Conservation (phyloP, 257 asterid species). For the Solanum boliviense region DNA sequence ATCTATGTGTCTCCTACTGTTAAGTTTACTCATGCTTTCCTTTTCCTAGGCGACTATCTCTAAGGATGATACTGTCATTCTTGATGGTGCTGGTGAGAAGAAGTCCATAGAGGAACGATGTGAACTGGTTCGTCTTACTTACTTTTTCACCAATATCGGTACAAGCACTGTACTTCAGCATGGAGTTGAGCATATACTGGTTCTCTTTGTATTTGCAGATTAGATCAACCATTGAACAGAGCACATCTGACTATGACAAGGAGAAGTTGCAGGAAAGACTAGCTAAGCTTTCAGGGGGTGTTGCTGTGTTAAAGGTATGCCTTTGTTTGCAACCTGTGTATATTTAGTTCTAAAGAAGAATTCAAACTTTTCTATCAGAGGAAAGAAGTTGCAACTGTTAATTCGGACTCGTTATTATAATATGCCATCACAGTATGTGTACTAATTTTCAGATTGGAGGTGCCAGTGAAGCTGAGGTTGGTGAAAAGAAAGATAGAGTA, state of each 20-base stretch:
- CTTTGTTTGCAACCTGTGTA: neutral
- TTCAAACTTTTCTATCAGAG: neutral
- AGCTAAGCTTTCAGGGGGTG: conserved; percentile 95
- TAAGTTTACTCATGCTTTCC: neutral
- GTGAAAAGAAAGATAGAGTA: conserved; percentile 93
- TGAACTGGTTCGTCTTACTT: conserved; percentile 50
- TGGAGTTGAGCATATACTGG: neutral
- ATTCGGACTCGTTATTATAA: neutral
- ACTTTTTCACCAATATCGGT: neutral
- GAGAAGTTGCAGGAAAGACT: conserved; percentile 93
- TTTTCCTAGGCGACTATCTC: conserved; percentile 59
- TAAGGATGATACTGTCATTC: conserved; percentile 84
- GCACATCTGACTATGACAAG: conserved; percentile 89
- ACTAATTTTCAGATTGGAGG: conserved; percentile 66
- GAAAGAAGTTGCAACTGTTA: neutral
- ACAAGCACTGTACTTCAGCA: neutral
- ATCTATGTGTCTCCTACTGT: neutral
- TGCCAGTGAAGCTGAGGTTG: conserved; percentile 90
- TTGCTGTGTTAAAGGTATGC: conserved; percentile 81
- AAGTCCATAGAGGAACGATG: conserved; percentile 75
- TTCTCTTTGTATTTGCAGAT: conserved; percentile 30
- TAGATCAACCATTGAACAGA: conserved; percentile 58
- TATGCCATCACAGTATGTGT: neutral
- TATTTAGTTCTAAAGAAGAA: neutral
- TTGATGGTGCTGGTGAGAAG: conserved; percentile 92